Conservation (phyloP, 2,329 filamentous ascomycete species). For the Epichloe scottii region DNA sequence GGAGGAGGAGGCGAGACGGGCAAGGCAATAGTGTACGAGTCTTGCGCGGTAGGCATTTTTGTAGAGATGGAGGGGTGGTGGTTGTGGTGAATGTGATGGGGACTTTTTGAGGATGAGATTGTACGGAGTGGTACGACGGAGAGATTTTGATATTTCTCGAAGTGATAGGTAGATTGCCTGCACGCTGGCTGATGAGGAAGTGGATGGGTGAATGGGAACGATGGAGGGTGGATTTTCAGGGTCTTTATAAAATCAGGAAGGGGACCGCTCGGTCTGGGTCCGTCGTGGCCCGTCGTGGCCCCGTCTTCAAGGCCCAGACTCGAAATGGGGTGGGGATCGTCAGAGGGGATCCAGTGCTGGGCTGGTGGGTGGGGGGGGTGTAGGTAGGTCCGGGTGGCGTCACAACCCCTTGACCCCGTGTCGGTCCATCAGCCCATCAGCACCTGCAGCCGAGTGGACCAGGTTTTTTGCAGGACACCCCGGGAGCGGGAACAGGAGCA, state of each 20-base stretch:
- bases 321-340: neutral
- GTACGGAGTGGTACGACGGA: too few relatives aligned
- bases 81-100: neutral
- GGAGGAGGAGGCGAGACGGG: conserved; percentile 26
- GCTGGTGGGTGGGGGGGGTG: neutral
- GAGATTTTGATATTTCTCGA: too few relatives aligned
- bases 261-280: neutral
- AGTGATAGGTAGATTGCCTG: neutral
- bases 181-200: neutral
- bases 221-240: conserved; percentile 8
- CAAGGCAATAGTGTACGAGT: conserved; percentile 23
- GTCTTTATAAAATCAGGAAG: conserved; percentile 12
- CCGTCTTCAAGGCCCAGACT: neutral
- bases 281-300: too few relatives aligned
- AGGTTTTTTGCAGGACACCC: too few relatives aligned
- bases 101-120: too few relatives aligned
- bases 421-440: neutral
- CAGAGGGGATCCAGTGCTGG: neutral
- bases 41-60: conserved; percentile 29
- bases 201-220: neutral
- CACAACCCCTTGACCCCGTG: neutral
- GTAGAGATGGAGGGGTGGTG: neutral
- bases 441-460: neutral
- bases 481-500: neutral
- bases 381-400: neutral